Conservation (phyloP, 176 grass and related monocot species). For the Chrysopogon serrulatus region DNA sequence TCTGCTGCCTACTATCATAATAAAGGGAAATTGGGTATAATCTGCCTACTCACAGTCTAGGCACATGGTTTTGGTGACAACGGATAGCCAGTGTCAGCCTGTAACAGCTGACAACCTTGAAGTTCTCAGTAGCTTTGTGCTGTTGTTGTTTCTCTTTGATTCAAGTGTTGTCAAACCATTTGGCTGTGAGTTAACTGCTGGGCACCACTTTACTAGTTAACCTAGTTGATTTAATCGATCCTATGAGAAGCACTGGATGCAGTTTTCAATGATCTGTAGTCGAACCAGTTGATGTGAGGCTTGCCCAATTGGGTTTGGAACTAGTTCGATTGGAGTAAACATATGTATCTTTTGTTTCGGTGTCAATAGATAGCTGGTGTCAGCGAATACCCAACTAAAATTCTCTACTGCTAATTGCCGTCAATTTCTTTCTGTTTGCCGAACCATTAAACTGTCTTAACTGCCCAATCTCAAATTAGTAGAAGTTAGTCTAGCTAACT, state of each 20-base stretch:
- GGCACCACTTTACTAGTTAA: neutral
- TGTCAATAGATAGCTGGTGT: neutral
- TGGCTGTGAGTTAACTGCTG: neutral
- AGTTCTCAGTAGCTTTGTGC: neutral
- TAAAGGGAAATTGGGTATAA: neutral
- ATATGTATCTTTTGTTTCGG: neutral
- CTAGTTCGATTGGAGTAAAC: neutral
- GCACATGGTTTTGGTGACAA: neutral
- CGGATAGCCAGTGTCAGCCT: neutral
- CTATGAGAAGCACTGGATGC: neutral
- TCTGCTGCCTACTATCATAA: neutral
- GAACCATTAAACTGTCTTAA: neutral
- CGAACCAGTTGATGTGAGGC: neutral
- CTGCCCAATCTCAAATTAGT: neutral
- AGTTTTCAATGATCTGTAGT: neutral
- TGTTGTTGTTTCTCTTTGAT: neutral
- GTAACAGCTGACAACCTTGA: neutral
- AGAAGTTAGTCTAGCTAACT: neutral
- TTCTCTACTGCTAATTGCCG: neutral
- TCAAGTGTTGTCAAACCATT: neutral
- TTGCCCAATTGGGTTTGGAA: neutral
- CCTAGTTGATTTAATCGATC: neutral
- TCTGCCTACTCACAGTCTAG: neutral
- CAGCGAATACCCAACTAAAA: neutral
- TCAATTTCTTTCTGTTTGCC: neutral